phyloP scores from a whole-genome alignment of 1,139 yeast species.

The Scheffersomyces illinoinensis region DNA sequence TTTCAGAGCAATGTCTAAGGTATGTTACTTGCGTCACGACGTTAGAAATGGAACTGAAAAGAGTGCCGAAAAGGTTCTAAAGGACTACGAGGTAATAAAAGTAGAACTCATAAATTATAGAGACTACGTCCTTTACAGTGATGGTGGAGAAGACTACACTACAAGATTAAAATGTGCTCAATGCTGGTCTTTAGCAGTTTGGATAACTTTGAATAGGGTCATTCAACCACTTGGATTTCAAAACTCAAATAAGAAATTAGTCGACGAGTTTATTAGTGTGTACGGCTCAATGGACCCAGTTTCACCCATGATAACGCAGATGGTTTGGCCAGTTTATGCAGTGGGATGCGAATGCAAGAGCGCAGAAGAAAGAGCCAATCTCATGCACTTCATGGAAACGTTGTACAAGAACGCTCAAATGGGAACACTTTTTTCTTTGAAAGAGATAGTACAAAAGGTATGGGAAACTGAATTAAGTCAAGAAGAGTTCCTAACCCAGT shows the following conservation, averaged over 20 bases:
- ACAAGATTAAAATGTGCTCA: constrained; percentile 49
- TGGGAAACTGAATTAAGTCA: constrained; percentile 41
- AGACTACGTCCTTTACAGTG: constrained; percentile 39
- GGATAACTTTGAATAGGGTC: constrained; percentile 36
- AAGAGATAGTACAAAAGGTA: constrained; percentile 37
- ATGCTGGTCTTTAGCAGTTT: constrained; percentile 53
- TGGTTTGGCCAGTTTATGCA: constrained; percentile 61
- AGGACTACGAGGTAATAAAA: constrained; percentile 29
- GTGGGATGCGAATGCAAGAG: constrained; percentile 43
- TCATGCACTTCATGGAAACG: constrained; percentile 35
- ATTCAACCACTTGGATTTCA: constrained; percentile 25
- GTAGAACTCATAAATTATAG: constrained; percentile 38
- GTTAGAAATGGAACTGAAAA: constrained; percentile 14
- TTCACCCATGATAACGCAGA: constrained; percentile 52
- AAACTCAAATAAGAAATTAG: constrained; percentile 23
- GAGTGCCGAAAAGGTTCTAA: constrained; percentile 10
- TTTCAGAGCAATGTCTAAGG: constrained; percentile 42
- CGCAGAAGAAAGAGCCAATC: constrained; percentile 23
- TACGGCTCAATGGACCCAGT: constrained; percentile 43
- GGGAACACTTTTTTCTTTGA: constrained; percentile 49
- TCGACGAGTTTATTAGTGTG: constrained; percentile 46
- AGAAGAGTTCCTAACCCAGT: constrained; percentile 43
- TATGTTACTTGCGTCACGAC: constrained; percentile 42
- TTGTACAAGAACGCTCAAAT: constrained; percentile 49
- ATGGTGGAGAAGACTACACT: constrained; percentile 26